Conservation (phyloP, 2,329 filamentous ascomycete species). For the Ceratocystis ficicola region DNA sequence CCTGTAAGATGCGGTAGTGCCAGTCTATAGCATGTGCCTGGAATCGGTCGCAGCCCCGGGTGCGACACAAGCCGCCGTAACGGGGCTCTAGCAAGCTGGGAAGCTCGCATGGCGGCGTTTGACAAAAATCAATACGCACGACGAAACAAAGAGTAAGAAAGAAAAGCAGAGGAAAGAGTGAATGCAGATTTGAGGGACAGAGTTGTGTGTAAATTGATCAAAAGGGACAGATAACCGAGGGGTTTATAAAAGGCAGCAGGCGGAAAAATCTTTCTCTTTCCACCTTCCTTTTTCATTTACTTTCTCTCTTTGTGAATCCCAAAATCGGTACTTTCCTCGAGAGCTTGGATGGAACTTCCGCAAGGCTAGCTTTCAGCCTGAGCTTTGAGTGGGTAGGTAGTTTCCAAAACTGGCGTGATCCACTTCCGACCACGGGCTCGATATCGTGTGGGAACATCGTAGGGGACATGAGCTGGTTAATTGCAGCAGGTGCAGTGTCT, state of each 20-base stretch:
- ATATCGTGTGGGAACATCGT: not conserved
- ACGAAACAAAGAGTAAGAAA: not conserved
- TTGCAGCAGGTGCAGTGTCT: too few relatives aligned
- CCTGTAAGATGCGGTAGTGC: not conserved
- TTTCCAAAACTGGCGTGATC: constrained; percentile 7
- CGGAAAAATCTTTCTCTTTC: not conserved
- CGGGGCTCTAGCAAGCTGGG: constrained; percentile 9
- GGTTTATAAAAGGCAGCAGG: not conserved
- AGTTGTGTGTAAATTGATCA: not conserved
- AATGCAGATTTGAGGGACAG: not conserved
- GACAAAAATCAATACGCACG: not conserved
- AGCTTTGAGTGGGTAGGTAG: not conserved
- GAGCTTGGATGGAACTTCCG: not conserved
- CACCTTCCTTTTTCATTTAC: not conserved
- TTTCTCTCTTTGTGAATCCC: not conserved
- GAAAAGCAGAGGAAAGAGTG: not conserved
- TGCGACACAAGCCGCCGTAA: not conserved
- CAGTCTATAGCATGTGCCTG: not conserved
- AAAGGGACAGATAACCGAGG: not conserved
- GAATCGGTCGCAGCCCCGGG: not conserved
- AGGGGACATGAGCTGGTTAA: too few relatives aligned
- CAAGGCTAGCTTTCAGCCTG: constrained; percentile 10
- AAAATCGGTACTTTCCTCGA: constrained; percentile 2
- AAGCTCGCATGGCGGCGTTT: not conserved
- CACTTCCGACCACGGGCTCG: not conserved